A percentile compares a stretch with the other conserved stretches of the same genome.
These are phyloP conservation scores for Linderniella brevidens DNA, from an alignment of 257 asterid genomes.

Conservation along the genomic window DNA sequence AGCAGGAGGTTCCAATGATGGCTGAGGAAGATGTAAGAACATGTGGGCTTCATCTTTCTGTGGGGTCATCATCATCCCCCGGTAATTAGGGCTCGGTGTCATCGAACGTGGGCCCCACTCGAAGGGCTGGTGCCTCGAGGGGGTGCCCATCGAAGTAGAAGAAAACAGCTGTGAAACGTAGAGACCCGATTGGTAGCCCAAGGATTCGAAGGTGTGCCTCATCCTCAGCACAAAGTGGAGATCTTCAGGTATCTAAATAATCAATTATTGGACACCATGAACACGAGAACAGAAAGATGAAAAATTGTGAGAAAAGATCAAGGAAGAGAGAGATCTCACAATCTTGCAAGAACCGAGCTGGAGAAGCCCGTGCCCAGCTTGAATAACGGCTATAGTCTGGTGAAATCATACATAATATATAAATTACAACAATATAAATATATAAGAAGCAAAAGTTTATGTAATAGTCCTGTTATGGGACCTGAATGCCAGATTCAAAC, in stretches of 20 bases:
- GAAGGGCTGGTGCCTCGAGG: constrained; percentile 41
- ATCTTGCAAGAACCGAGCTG: constrained; percentile 97
- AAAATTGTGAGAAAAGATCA: neutral
- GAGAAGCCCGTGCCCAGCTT: constrained; percentile 96
- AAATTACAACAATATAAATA: no score
- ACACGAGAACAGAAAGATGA: neutral
- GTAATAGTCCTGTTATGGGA: constrained; percentile 9
- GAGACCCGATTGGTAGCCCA: constrained; percentile 92
- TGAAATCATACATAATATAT: neutral
- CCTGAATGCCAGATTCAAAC: constrained; percentile 99
- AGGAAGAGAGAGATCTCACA: constrained; percentile 36
- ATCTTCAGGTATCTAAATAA: constrained; percentile 69
- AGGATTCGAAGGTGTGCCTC: constrained; percentile 90
- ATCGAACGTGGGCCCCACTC: constrained; percentile 62
- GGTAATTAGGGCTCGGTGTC: constrained; percentile 21
- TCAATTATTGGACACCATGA: no score
- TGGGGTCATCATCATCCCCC: constrained; percentile 12
- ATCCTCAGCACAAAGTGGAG: constrained; percentile 93
- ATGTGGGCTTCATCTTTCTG: constrained; percentile 67
- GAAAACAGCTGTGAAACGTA: constrained; percentile 87
- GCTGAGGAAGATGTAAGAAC: constrained; percentile 59
- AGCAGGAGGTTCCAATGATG: constrained; percentile 44
- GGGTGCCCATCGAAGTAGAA: constrained; percentile 25
- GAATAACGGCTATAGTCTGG: constrained; percentile 98
- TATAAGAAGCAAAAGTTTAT: no score